Evolutionary conservation across 257 asterid species (phyloP), one percentile per base, ranked within the genome.

Genomic region (Gynochthodes officinalis): DNA sequence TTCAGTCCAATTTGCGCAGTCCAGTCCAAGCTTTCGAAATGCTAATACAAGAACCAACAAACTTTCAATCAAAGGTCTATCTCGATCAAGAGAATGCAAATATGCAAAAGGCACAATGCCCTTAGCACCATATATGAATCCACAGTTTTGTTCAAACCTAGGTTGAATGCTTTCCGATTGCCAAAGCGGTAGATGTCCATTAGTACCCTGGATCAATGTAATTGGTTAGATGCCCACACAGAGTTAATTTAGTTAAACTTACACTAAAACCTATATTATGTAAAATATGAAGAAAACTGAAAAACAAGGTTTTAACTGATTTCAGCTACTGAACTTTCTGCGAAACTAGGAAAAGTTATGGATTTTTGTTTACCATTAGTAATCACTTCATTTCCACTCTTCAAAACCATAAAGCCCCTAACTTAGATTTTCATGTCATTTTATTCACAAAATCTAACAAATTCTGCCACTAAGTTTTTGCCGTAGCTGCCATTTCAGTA

Each of bases 1-100:
- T 80, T 91, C 90, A 39, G 88, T 80, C 99, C 99, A 94, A 84
- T 92, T 94, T 12, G 99, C 99, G 83, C 98, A 91, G 89, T 94
- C 99, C 81, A 94, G 83, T 59, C 99, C 99, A 75, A 94, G 89
- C 91, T 91, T 91, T 79, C 70, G 86, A 77, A 94, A 94, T 72
- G 99, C 99, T 94, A 82, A 72, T 76, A 69, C 42, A 79, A 82
- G 70, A 73, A 67, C 67, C n/a, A 67, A 52, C 46, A 28, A 70
- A 61, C 27, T 57, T 30, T 69, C 30, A 30, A 33, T 67, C 67
- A 58, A 49, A 57, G 18, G 7, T 13, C 21, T 21, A 3, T 19
- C 35, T 52, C 50, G 52, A 59, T 27, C 55, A 49, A 50, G 44
- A 28, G 35, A 21, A 58, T 40, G 6, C 43, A 65, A 68, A 60